Percentiles rank a stretch among this genome's conserved stretches.
These are phyloP conservation scores for Lathyrus oleraceus DNA, from an alignment of 306 rosid species.

Conservation along the genomic window DNA sequence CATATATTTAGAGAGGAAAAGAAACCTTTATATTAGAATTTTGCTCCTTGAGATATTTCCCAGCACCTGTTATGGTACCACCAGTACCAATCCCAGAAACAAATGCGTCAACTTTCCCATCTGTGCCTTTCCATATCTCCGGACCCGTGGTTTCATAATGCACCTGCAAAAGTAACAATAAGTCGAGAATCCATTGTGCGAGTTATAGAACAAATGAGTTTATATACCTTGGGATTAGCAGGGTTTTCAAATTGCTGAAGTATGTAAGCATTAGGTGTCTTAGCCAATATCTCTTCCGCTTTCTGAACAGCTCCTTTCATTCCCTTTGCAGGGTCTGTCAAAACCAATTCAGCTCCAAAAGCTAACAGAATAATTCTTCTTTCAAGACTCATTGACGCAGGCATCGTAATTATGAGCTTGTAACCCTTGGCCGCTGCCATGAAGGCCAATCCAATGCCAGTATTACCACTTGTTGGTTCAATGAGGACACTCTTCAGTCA, in stretches of 20 bases:
- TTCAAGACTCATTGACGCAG: constrained; percentile 86
- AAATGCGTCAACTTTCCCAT: constrained; percentile 65
- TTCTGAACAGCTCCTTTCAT: constrained; percentile 86
- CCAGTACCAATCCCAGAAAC: constrained; percentile 82
- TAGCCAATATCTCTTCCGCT: constrained; percentile 78
- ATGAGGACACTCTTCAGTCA: constrained; percentile 66
- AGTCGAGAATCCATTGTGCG: constrained; percentile 13
- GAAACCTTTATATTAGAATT: constrained; percentile 73
- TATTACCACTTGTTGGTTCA: constrained; percentile 80
- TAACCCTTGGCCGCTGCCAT: constrained; percentile 81
- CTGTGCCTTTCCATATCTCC: constrained; percentile 79
- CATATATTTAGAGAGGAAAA: no score
- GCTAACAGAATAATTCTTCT: constrained; percentile 72
- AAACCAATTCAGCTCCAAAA: constrained; percentile 79
- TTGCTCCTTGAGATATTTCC: constrained; percentile 78
- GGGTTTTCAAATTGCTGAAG: constrained; percentile 88
- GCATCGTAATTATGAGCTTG: constrained; percentile 77
- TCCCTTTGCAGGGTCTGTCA: constrained; percentile 78
- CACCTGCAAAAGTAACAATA: constrained; percentile 41
- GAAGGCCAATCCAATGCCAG: constrained; percentile 82
- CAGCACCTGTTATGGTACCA: constrained; percentile 80
- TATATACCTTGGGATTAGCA: constrained; percentile 78
- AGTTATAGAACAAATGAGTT: constrained; percentile 14
- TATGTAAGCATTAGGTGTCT: constrained; percentile 70
- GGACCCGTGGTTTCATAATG: constrained; percentile 92